Base-by-base conservation (phyloP, 2,329 filamentous ascomycete genomes). In the Fusarium setosum region DNA sequence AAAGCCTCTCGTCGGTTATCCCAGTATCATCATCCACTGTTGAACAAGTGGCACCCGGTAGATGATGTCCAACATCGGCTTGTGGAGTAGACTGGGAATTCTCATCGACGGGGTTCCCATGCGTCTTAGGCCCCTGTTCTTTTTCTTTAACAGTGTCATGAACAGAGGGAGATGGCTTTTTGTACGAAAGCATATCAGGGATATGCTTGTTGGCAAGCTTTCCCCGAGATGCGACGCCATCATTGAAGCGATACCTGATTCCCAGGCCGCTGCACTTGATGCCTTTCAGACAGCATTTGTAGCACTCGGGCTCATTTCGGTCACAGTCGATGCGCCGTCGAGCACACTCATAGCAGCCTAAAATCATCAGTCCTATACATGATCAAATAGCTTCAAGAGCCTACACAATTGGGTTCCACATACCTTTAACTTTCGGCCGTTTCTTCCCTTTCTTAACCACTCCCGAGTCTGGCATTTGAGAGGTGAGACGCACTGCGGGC, bases 171-270 rank as follows among this genome's bases (percentile, higher is more conserved):
- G 18, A 18, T 42, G 26, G 11, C 8, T 29, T 52, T 35, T 56
- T 60, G 37, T 56, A 60, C 9, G 57, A 60, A 13, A 60, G 38
- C 4, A 31, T 50, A 21, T 56, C 44, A 9, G 57, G 51, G 18
- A 60, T 17, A 32, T 42, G 52, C 24, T 60, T 56, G 5, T 48
- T 41, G 15, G 53, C 57, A 47, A 60, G 45, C 10, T 60, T 60
- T 6, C 57, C 57, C 12, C 57, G n/a, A 4, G 57, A 55, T 2
- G 57, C 57, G 5, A 60, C 47, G 5, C 57, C 52, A 24, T 60
- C 57, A 31, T 56, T 56, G 57, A 60, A 60, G 13, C 57, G 57
- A n/a, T 60, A 60, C 6, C 57, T 50, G 5, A 60, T 51, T 3
- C 42, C 45, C 6, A 55, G 45, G 7, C 37, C 29, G 2, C 37